These are phyloP conservation scores for Pseudocercospora fijiensis DNA, from an alignment of 2,329 filamentous ascomycete species.

Conservation along the genomic window DNA sequence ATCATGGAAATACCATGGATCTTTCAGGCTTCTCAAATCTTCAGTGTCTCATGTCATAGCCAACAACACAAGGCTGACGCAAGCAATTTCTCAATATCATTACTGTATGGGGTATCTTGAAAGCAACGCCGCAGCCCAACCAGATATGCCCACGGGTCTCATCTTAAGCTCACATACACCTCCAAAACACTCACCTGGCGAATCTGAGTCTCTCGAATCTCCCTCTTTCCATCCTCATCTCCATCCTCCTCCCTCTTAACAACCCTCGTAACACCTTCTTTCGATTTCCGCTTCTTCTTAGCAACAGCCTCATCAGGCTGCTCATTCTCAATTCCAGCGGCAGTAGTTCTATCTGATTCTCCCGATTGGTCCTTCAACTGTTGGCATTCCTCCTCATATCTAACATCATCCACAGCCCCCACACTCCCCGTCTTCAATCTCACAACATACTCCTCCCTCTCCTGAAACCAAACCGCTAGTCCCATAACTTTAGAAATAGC, in stretches of 20 bases:
- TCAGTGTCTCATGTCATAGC: not conserved
- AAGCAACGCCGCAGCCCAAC: constrained; percentile 5
- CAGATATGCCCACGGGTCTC: constrained; percentile 7
- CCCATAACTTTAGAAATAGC: constrained; percentile 64
- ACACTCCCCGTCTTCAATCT: constrained; percentile 62
- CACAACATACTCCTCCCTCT: constrained; percentile 56
- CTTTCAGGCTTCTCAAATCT: not conserved
- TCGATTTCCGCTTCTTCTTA: not conserved
- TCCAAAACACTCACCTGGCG: constrained; percentile 38
- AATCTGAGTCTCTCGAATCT: constrained; percentile 42
- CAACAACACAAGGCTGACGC: not conserved
- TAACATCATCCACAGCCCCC: constrained; percentile 66
- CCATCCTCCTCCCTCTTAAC: constrained; percentile 21
- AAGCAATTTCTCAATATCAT: not conserved
- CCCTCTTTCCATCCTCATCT: constrained; percentile 30
- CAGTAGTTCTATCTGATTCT: constrained; percentile 12
- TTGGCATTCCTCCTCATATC: constrained; percentile 40
- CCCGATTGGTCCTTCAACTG: constrained; percentile 21
- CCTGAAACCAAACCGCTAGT: constrained; percentile 64
- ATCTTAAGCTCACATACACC: constrained; percentile 37
- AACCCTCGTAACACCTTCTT: constrained; percentile 9
- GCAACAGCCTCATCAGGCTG: not conserved
- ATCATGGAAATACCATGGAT: not conserved
- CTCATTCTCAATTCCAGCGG: constrained; percentile 8
- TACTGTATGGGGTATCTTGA: constrained; percentile 13